Conservation (phyloP, 2,329 filamentous ascomycete species). For the Trichoderma sp. region DNA sequence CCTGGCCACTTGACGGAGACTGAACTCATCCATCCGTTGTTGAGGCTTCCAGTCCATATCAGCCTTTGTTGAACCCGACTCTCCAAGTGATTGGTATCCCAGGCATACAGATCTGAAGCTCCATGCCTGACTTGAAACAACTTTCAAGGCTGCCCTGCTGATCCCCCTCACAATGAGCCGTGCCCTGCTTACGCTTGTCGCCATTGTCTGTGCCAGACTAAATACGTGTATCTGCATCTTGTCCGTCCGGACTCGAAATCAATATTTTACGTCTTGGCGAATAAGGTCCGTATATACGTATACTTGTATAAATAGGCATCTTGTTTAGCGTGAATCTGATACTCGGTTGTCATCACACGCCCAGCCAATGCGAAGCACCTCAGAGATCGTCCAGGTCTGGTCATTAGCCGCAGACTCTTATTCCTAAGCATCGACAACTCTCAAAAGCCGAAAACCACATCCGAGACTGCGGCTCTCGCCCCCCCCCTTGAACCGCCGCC, state of each 20-base stretch:
- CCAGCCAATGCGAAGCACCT: neutral
- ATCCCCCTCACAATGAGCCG: neutral
- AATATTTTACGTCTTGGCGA: neutral
- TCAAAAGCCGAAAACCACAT: slow-evolving; percentile 11
- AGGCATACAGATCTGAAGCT: neutral
- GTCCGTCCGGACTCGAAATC: neutral
- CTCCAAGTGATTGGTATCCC: neutral
- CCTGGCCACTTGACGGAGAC: neutral
- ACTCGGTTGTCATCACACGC: neutral
- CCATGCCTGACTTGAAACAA: neutral
- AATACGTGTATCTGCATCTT: too few species aligned
- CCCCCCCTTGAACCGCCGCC: neutral
- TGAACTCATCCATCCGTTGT: too few species aligned
- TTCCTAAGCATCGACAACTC: neutral
- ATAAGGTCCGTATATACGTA: neutral
- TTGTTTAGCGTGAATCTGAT: neutral
- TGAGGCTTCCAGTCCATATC: neutral
- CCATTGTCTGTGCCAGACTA: too few species aligned
- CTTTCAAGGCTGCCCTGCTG: neutral
- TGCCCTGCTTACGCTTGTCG: neutral
- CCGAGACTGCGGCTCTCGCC: neutral
- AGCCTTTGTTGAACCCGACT: neutral
- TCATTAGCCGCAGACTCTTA: neutral
- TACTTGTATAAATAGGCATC: neutral
- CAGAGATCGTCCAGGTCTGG: neutral